Percentiles rank a stretch among this genome's conserved stretches.
Evolutionary conservation across 139 green algal genomes (phyloP).

Genomic region (Volvox africanus): DNA sequence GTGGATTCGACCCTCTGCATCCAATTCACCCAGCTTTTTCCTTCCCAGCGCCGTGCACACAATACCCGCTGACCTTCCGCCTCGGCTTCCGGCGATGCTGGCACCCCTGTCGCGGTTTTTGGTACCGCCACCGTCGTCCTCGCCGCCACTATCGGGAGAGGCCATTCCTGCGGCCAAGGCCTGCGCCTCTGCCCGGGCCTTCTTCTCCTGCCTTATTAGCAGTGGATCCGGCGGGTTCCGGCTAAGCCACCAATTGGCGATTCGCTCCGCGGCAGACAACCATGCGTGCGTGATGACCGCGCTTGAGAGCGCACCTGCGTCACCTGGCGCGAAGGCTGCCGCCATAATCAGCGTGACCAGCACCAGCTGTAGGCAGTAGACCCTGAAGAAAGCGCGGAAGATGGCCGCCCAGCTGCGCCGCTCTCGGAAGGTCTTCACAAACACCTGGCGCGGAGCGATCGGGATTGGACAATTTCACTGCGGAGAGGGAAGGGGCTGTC

Average conservation of each 20-base stretch:
- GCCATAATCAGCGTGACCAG: conserved; percentile 24
- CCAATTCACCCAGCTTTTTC: too few relatives aligned
- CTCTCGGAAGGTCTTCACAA: conserved; percentile 80
- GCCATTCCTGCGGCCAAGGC: too few relatives aligned
- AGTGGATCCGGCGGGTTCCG: neutral
- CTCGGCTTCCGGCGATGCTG: too few relatives aligned
- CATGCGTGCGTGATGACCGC: conserved; percentile 30
- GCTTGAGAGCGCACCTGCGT: neutral
- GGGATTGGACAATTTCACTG: too few relatives aligned
- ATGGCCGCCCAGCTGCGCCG: conserved; percentile 59
- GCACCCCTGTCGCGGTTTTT: too few relatives aligned
- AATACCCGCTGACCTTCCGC: too few relatives aligned
- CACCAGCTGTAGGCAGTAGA: conserved; percentile 56
- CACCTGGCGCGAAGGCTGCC: conserved; percentile 13
- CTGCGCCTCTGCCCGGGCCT: neutral
- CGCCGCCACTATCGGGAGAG: neutral
- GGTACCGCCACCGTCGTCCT: neutral
- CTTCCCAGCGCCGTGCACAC: too few relatives aligned
- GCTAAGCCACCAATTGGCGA: conserved; percentile 32
- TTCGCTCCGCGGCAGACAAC: conserved; percentile 22
- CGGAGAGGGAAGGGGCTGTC: too few relatives aligned
- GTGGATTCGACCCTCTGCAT: too few relatives aligned
- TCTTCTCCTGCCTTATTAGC: neutral
- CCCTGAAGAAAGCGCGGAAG: conserved; percentile 70
- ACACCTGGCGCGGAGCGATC: neutral